Evolutionary conservation across 257 asterid species (phyloP), one percentile per base, ranked within the genome.

Genomic region (Nicotiana tabacum): DNA sequence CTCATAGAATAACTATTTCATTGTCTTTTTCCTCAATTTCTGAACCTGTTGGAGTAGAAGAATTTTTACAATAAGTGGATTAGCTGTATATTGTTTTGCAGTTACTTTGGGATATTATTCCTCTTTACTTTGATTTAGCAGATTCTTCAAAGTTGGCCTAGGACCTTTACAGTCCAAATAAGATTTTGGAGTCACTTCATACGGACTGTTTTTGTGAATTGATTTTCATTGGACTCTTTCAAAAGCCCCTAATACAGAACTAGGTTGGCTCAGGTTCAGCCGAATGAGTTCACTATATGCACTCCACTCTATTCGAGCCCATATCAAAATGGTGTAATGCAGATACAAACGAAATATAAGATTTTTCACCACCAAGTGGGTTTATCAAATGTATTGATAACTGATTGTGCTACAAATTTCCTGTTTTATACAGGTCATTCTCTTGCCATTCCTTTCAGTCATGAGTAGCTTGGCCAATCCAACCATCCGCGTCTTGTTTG

Each of bases 371-470:
- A 39, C 18, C 30, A 69, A 43, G 78, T 0, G 78, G n/a, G 35
- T 70, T 53, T 70, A 39, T 4, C 58, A n/a, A 70, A 13, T 70
- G 11, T 43, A 11, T 18, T 77, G 67, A 37, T 53, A 56, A 55
- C 67, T 77, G 81, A 56, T 56, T 29, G 66, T 17, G 30, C 21
- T 4, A 4, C 32, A 30, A 27, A 43, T n/a, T 67, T 55, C 10
- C 51, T 53, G 43, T 72, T 89, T 60, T 60, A 66, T 82, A 69
- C 88, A 89, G 92, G 88, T 89, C 84, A 66, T 84, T 83, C 85
- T 87, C 82, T 64, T 89, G 89, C 90, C 91, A 62, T 85, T 85
- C 18, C 80, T 82, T 56, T 88, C 91, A n/a, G 77, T 83, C 53
- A 83, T 77, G 85, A 84, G 77, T 80, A 51, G 74, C 86, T 80